Evolutionary conservation across 257 asterid species (phyloP).

Genomic region (Solanum pinnatisectum): DNA sequence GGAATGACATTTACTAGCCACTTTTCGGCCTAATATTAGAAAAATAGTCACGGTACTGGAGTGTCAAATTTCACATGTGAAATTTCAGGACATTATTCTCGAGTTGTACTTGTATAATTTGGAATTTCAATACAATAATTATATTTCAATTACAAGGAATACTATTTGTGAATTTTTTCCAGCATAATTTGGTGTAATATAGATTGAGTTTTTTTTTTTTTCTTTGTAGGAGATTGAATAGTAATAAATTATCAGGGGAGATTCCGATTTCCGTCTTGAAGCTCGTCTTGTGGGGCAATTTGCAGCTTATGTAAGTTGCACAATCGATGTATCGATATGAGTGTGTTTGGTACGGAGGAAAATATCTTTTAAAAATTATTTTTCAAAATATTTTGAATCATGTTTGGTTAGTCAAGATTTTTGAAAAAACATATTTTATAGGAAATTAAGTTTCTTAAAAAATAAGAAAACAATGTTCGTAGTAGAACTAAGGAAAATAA

Average conservation of each 20-base stretch:
- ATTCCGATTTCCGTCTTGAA: conserved; percentile 15
- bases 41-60: neutral
- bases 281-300: conserved; percentile 17
- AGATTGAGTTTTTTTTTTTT: neutral
- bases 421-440: neutral
- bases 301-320: conserved; percentile 22
- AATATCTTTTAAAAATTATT: too few relatives aligned
- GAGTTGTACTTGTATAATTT: neutral
- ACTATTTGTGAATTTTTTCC: neutral
- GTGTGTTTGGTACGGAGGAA: too few relatives aligned
- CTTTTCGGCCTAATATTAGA: neutral
- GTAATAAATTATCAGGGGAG: conserved; percentile 23
- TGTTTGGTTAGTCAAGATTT: neutral
- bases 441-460: neutral
- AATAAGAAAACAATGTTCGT: too few relatives aligned
- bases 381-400: neutral
- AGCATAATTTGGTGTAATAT: neutral
- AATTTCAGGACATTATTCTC: neutral
- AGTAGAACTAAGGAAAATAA: neutral
- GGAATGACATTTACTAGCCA: neutral
- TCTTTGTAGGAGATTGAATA: conserved; percentile 19
- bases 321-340: neutral
- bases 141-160: neutral
- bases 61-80: neutral
- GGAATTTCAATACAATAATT: neutral